Base-by-base conservation (phyloP, 2,329 filamentous ascomycete species). In the Dactylonectria estremocensis region DNA sequence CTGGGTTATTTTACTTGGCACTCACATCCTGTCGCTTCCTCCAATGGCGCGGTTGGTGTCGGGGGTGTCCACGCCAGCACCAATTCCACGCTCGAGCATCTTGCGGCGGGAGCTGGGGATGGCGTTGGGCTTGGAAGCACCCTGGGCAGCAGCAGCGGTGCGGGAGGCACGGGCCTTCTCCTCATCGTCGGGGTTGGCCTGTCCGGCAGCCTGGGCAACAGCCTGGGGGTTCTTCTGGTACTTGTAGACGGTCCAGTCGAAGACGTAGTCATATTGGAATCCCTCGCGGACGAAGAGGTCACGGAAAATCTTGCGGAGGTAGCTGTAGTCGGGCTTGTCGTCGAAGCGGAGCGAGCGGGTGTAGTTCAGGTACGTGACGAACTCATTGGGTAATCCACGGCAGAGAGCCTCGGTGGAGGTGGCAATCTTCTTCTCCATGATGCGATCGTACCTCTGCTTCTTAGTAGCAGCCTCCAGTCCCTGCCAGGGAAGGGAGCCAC, bases 341-440 rank as follows among this genome's bases (percentile, higher is more conserved):
- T 99, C 96, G 85, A 99, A 99, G 77, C 96, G 95, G 74, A 99
- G 94, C 64, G 95, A 98, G 70, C 96, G 94, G 61, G 95, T 98
- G 89, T 99, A 98, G 92, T 98, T 98, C 57, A 99, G 90, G 84
- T 99, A 99, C 83, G 98, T 98, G 86, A 95, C 95, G 78, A 99
- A 99, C 86, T 99, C 96, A 83, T 98, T 98, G 77, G 96, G 96
- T 88, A 99, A 98, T 75, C 96, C 96, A 82, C 95, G 95, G 91
- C 96, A 99, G 55, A 99, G 93, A 56, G 98, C 95, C 85, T 99
- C 95, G 76, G 95, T 98, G 10, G 96, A 95, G 3, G 96, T 99
- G 14, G 96, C 98, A 96, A 98, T 98, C 94, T 99, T 99, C 92
- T 99, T 99, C 89, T 99, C 96, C 95, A 98, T 98, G 86, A 99